A percentile compares a stretch with the other conserved stretches of the same genome.
phyloP scores from a whole-genome alignment of 805 yeast genomes.

The Pichia exigua region DNA sequence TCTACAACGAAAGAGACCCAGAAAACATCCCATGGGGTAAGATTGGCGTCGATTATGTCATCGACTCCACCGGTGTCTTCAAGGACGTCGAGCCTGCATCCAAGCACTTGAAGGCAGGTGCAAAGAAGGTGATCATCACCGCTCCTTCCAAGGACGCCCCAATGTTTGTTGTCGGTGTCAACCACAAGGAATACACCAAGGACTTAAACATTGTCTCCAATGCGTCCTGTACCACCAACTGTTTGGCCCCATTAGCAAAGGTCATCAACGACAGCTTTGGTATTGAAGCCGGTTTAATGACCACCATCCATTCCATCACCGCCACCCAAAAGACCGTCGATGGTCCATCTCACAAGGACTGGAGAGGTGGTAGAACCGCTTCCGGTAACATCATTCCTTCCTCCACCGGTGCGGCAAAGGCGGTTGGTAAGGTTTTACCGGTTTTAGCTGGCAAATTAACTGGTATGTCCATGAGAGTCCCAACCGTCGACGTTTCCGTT shows the following conservation, averaged over 20 bases:
- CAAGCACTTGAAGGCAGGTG: conserved; percentile 84
- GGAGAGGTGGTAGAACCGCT: conserved; percentile 98
- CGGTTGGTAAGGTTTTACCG: conserved; percentile 93
- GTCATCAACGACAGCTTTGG: conserved; percentile 80
- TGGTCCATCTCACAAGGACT: conserved; percentile 96
- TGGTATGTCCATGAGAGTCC: conserved; percentile 91
- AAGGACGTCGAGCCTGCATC: conserved; percentile 72
- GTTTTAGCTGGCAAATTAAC: conserved; percentile 87
- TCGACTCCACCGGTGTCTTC: conserved; percentile 94
- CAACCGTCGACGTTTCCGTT: conserved; percentile 88
- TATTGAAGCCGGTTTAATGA: conserved; percentile 88
- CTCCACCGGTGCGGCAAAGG: conserved; percentile 96
- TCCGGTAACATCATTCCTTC: conserved; percentile 93
- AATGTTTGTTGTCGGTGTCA: conserved; percentile 92
- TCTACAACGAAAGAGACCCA: conserved; percentile 81
- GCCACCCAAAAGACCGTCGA: conserved; percentile 96
- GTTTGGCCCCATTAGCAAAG: conserved; percentile 92
- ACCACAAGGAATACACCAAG: conserved; percentile 67
- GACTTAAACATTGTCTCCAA: conserved; percentile 76
- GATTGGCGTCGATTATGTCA: conserved; percentile 74
- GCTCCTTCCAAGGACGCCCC: conserved; percentile 94
- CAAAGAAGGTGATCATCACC: conserved; percentile 90
- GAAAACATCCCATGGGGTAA: conserved; percentile 82
- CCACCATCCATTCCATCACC: conserved; percentile 93
- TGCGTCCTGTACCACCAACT: conserved; percentile 95